phyloP scores from a whole-genome alignment of 352 stramenopile species.

The Phytopythium delawarense region DNA sequence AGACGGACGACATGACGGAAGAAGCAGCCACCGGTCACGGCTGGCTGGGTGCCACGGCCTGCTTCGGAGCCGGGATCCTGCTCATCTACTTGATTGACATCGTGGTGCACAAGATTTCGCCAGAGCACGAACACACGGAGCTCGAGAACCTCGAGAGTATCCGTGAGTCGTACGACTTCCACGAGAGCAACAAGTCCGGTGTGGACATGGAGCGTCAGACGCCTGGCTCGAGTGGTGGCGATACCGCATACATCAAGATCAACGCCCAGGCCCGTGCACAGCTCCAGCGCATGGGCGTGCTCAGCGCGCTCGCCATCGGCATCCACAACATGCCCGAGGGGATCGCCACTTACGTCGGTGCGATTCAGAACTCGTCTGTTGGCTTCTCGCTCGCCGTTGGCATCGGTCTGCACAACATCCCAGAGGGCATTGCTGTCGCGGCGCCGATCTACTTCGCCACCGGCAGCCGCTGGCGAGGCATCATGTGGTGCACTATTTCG shows the following conservation, averaged over 20 bases:
- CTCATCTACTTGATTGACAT: constrained; percentile 38
- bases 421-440: constrained; percentile 93
- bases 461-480: constrained; percentile 87
- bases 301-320: constrained; percentile 91
- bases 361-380: constrained; percentile 83
- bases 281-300: constrained; percentile 84
- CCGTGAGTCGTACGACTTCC: constrained; percentile 15
- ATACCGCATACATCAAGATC: constrained; percentile 24
- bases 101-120: constrained; percentile 26
- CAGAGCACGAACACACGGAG: constrained; percentile 20
- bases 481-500: constrained; percentile 90
- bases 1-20: constrained; percentile 25
- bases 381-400: constrained; percentile 88
- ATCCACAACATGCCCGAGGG: constrained; percentile 97
- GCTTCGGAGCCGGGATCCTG: constrained; percentile 76
- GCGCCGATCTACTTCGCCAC: constrained; percentile 97
- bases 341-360: constrained; percentile 92
- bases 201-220: constrained; percentile 56
- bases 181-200: background rate
- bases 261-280: constrained; percentile 25
- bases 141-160: constrained; percentile 24
- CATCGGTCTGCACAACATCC: constrained; percentile 96
- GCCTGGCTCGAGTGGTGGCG: constrained; percentile 15
- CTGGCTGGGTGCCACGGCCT: constrained; percentile 72
- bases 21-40: constrained; percentile 30